Evolutionary conservation across 768 basidiomycete genomes (phyloP).

Genomic region (Russula virescens): DNA sequence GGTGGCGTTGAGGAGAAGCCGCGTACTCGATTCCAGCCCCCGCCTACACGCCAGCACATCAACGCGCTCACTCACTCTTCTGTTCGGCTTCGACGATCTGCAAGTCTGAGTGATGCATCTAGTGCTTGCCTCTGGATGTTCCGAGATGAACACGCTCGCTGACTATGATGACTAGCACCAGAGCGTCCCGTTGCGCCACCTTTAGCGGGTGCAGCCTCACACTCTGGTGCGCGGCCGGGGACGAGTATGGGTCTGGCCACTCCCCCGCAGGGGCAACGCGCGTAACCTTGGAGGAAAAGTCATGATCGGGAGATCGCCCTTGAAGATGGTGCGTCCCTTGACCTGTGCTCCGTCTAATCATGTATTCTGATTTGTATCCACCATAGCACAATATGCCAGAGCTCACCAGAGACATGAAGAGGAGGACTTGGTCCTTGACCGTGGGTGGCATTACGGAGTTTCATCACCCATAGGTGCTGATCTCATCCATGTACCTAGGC

Average conservation of each 20-base stretch:
- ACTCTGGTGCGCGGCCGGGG: slow-evolving; percentile 35
- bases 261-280: slow-evolving; percentile 34
- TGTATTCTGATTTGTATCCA: neutral
- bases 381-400: slow-evolving; percentile 24
- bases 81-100: slow-evolving; percentile 65
- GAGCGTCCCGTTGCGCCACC: slow-evolving; percentile 11
- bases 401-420: slow-evolving; percentile 28
- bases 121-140: slow-evolving; percentile 28
- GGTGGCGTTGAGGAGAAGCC: slow-evolving; percentile 31
- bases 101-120: slow-evolving; percentile 65
- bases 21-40: slow-evolving; percentile 14
- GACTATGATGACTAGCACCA: slow-evolving; percentile 8
- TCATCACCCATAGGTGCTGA: neutral
- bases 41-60: slow-evolving; percentile 27
- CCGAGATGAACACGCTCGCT: neutral
- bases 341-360: slow-evolving; percentile 20
- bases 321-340: slow-evolving; percentile 39
- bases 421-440: slow-evolving; percentile 37
- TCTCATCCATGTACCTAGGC: slow-evolving; percentile 22
- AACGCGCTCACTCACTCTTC: slow-evolving; percentile 35
- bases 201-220: slow-evolving; percentile 9
- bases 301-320: slow-evolving; percentile 33
- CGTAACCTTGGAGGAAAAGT: slow-evolving; percentile 43
- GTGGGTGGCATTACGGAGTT: slow-evolving; percentile 29
- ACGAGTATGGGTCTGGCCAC: slow-evolving; percentile 36